phyloP scores from a whole-genome alignment of 2,329 filamentous ascomycete species.

The Pseudogymnoascus sp. region DNA sequence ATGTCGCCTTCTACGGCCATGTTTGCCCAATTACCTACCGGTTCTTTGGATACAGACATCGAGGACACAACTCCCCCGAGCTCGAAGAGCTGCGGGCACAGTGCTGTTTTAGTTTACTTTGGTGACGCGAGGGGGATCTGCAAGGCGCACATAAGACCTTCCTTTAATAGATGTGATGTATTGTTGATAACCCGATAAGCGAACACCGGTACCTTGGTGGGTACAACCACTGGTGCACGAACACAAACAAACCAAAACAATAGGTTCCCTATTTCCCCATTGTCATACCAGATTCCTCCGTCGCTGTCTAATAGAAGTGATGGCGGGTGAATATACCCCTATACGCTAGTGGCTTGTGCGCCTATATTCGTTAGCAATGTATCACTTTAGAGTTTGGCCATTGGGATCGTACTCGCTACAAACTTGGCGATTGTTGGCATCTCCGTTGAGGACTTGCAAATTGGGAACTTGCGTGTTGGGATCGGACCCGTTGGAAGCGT shows the following conservation, averaged over 20 bases:
- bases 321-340: neutral
- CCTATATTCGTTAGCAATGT: neutral
- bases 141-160: neutral
- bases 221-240: no score
- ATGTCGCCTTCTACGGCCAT: neutral
- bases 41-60: neutral
- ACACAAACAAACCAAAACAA: neutral
- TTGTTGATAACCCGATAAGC: neutral
- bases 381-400: neutral
- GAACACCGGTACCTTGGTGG: neutral
- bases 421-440: neutral
- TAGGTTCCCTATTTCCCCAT: no score
- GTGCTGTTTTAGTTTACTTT: neutral
- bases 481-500: neutral
- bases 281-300: neutral
- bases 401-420: neutral
- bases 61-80: neutral
- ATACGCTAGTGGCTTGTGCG: neutral
- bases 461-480: neutral
- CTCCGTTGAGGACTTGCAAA: neutral
- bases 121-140: constrained; percentile 1
- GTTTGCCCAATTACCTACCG: neutral
- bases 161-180: neutral
- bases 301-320: neutral
- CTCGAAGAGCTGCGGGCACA: neutral